A percentile compares a stretch with the other conserved stretches of the same genome.
phyloP scores from a whole-genome alignment of 2,329 filamentous ascomycete genomes.

The Blastomyces gilchristii region DNA sequence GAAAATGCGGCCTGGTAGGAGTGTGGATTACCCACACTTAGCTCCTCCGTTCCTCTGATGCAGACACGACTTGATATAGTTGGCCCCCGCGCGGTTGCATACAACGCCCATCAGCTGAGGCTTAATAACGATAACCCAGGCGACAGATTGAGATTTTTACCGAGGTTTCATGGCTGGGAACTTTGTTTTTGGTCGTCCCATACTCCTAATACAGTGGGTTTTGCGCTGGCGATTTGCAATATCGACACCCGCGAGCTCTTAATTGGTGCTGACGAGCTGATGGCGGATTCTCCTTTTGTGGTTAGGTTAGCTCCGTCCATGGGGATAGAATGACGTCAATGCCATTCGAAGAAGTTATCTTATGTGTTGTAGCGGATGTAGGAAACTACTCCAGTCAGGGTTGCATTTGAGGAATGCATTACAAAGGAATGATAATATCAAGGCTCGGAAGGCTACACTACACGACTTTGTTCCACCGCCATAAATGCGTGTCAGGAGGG shows the following conservation, averaged over 20 bases:
- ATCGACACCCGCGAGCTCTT: neutral
- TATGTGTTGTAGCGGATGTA: neutral
- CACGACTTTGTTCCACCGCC: neutral
- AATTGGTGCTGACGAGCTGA: neutral
- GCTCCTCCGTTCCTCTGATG: neutral
- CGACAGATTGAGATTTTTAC: neutral
- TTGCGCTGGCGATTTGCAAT: neutral
- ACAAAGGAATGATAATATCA: neutral
- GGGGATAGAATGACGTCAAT: neutral
- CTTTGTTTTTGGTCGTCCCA: neutral
- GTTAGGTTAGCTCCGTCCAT: neutral
- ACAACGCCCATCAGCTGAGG: neutral
- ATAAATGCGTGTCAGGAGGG: neutral
- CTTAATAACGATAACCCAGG: neutral
- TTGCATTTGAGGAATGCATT: neutral
- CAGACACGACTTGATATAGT: neutral
- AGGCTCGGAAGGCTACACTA: neutral
- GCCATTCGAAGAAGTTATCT: neutral
- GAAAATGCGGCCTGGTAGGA: neutral
- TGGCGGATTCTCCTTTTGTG: neutral
- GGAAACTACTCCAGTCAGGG: neutral
- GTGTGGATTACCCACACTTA: neutral
- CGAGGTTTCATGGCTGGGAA: neutral
- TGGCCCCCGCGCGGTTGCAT: neutral
- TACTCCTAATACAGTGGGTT: neutral